phyloP scores from a whole-genome alignment of 352 stramenopile genomes.

The Peronospora destructor region DNA sequence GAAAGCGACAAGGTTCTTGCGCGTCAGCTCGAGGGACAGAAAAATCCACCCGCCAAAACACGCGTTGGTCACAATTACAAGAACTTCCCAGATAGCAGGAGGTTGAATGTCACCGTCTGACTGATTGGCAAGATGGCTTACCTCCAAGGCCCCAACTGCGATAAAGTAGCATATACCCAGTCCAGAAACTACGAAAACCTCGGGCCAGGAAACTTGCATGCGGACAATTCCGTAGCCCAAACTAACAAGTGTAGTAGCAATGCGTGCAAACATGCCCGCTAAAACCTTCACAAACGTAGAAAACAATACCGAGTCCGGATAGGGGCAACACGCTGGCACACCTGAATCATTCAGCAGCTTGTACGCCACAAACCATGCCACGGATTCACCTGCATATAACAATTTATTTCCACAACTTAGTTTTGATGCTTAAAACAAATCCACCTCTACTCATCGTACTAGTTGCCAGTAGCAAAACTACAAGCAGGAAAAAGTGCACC shows the following conservation, averaged over 20 bases:
- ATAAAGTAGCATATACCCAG: conserved; percentile 79
- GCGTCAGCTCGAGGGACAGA: conserved; percentile 63
- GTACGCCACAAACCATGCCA: conserved; percentile 78
- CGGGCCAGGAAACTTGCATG: conserved; percentile 58
- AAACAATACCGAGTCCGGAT: conserved; percentile 56
- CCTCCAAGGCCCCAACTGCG: conserved; percentile 64
- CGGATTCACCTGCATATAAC: conserved; percentile 40
- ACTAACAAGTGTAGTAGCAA: conserved; percentile 71
- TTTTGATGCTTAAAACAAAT: background rate
- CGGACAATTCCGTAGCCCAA: conserved; percentile 79
- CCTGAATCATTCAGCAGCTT: conserved; percentile 64
- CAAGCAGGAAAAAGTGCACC: conserved; percentile 79
- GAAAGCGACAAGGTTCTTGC: conserved; percentile 72
- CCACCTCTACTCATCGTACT: conserved; percentile 19
- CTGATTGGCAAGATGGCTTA: conserved; percentile 76
- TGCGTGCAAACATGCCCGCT: conserved; percentile 62
- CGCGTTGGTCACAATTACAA: conserved; percentile 70
- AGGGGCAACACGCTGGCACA: conserved; percentile 70
- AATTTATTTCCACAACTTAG: background rate
- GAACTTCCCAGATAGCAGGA: conserved; percentile 64
- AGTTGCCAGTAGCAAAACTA: conserved; percentile 71
- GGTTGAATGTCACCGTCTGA: conserved; percentile 56
- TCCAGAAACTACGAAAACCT: conserved; percentile 67
- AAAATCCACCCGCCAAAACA: conserved; percentile 87
- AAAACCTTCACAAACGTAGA: conserved; percentile 70